Conservation (phyloP, 2,329 filamentous ascomycete species). For the Colletotrichum australisinense region DNA sequence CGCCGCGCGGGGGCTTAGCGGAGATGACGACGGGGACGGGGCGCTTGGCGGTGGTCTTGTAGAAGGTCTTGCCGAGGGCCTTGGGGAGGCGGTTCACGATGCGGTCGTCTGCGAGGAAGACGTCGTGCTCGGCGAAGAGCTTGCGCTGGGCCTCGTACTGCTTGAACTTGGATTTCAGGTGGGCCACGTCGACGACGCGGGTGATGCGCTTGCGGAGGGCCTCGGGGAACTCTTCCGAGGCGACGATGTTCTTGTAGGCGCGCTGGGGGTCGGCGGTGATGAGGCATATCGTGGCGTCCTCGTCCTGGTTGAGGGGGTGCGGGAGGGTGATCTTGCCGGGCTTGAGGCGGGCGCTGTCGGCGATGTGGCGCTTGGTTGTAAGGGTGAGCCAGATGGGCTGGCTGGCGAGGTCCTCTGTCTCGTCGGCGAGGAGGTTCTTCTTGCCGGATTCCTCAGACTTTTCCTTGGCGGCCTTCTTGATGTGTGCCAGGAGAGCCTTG, state of each 20-base stretch:
- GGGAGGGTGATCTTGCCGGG: slow-evolving; percentile 85
- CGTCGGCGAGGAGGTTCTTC: slow-evolving; percentile 65
- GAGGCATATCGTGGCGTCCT: slow-evolving; percentile 80
- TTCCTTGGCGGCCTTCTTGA: slow-evolving; percentile 66
- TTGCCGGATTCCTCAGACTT: slow-evolving; percentile 52
- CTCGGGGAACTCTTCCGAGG: slow-evolving; percentile 75
- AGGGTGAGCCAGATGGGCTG: slow-evolving; percentile 71
- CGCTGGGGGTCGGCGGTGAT: slow-evolving; percentile 87
- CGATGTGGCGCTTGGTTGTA: slow-evolving; percentile 74
- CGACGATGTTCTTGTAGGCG: slow-evolving; percentile 87
- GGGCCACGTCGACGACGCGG: slow-evolving; percentile 82
- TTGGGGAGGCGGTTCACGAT: slow-evolving; percentile 73
- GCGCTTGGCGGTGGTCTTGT: slow-evolving; percentile 83
- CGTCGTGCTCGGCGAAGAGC: slow-evolving; percentile 85
- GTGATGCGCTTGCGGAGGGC: slow-evolving; percentile 75
- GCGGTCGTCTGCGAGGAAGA: slow-evolving; percentile 93
- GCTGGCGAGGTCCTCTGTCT: slow-evolving; percentile 56
- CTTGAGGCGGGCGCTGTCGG: slow-evolving; percentile 82
- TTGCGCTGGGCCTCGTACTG: slow-evolving; percentile 89
- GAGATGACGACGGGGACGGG: slow-evolving; percentile 85
- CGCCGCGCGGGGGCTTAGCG: slow-evolving; percentile 70
- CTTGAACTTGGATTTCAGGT: slow-evolving; percentile 86
- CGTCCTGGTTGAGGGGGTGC: slow-evolving; percentile 77
- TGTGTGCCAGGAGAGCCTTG: slow-evolving; percentile 70
- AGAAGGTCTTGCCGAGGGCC: slow-evolving; percentile 90